Conservation (phyloP, 73 alveolate species). For the Paramecium sonneborni region DNA sequence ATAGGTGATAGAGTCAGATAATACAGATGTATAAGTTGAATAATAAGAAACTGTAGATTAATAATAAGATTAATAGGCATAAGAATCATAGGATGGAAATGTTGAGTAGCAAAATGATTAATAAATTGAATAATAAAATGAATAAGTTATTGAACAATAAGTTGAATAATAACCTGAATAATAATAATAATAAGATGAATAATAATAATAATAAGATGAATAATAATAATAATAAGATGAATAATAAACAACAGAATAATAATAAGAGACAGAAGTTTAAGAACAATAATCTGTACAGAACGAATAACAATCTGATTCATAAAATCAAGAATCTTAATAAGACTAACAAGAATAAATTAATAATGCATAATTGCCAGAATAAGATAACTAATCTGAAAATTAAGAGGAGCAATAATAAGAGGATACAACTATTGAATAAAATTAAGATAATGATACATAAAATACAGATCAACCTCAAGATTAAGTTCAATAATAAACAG, state of each 20-base stretch:
- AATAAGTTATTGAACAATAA: neutral
- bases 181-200: neutral
- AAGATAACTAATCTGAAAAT: neutral
- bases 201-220: neutral
- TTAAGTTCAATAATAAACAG: neutral
- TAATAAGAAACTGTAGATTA: neutral
- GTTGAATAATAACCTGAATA: neutral
- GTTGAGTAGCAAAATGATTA: neutral
- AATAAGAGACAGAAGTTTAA: neutral
- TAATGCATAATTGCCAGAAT: neutral
- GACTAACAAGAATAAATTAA: too few species aligned
- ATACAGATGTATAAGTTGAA: neutral
- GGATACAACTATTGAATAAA: neutral
- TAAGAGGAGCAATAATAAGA: neutral
- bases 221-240: neutral
- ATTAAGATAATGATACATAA: neutral
- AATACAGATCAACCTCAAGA: neutral
- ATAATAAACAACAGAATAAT: neutral
- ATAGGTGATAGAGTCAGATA: neutral
- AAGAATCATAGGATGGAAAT: neutral
- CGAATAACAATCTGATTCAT: neutral
- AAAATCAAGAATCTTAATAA: too few species aligned
- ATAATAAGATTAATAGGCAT: neutral
- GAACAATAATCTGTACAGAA: neutral
- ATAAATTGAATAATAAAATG: neutral